Conservation (phyloP, 2,329 filamentous ascomycete species). For the Aspergillus luchuensis region DNA sequence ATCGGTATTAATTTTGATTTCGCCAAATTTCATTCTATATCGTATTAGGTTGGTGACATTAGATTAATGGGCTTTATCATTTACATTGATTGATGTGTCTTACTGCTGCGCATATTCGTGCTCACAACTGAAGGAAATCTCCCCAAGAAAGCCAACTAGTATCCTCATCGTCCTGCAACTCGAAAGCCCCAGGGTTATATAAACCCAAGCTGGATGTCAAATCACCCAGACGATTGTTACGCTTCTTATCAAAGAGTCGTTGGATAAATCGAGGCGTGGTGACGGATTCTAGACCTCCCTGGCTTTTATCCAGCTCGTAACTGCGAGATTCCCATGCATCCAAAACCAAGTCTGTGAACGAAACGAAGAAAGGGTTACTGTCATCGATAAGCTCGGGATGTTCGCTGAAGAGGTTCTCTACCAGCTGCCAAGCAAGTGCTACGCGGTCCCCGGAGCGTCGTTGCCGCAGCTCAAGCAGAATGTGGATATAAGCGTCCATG, state of each 20-base stretch:
- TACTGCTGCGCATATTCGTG: background rate
- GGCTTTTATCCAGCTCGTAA: background rate
- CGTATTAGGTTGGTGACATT: too few species aligned
- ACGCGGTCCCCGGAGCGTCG: background rate
- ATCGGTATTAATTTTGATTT: too few species aligned
- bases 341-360: background rate
- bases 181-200: too few species aligned
- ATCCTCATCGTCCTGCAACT: background rate
- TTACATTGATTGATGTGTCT: too few species aligned
- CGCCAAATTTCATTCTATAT: too few species aligned
- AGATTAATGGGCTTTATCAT: too few species aligned
- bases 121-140: slow-evolving; percentile 1
- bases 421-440: background rate
- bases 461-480: background rate
- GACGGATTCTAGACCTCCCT: background rate
- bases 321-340: background rate
- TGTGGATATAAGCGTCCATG: slow-evolving; percentile 4
- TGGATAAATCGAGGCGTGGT: background rate
- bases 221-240: too few species aligned
- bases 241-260: background rate
- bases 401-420: background rate
- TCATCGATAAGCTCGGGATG: background rate
- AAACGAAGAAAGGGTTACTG: background rate
- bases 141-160: slow-evolving; percentile 1
- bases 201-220: background rate